Evolutionary conservation across 257 asterid genomes (phyloP).

Genomic region (Solanum gandarillasii): DNA sequence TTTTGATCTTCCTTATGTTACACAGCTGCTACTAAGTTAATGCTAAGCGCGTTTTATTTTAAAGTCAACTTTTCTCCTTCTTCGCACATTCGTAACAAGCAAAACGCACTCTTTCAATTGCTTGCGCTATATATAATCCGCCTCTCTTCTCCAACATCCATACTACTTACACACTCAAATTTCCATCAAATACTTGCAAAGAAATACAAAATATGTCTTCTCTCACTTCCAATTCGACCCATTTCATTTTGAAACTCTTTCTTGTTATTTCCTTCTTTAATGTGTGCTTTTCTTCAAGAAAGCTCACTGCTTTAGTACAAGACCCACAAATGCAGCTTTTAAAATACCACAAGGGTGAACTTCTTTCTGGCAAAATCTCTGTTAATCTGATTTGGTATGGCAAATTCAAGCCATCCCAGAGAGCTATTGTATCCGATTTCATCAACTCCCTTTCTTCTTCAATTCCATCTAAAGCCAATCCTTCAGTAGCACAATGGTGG

Average conservation of each 20-base stretch:
- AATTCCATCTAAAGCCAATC: not conserved
- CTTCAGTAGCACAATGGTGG: slow-evolving; percentile 39
- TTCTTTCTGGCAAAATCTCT: not conserved
- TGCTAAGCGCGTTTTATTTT: not conserved
- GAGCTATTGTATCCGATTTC: slow-evolving; percentile 7
- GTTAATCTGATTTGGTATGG: slow-evolving; percentile 17
- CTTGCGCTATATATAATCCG: not conserved
- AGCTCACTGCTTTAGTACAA: not conserved
- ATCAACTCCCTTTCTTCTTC: slow-evolving; percentile 29
- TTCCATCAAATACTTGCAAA: not conserved
- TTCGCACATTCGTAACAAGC: not conserved
- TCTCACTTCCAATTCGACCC: not conserved
- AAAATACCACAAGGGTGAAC: slow-evolving; percentile 17
- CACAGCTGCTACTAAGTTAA: too few relatives aligned
- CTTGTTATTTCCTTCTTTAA: not conserved
- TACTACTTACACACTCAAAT: not conserved
- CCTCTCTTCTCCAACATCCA: not conserved
- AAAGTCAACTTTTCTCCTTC: not conserved
- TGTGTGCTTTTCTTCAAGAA: not conserved
- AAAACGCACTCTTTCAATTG: not conserved
- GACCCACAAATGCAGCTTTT: slow-evolving; percentile 1
- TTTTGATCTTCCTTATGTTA: not conserved
- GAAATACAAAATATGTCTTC: not conserved
- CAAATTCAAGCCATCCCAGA: slow-evolving; percentile 9
- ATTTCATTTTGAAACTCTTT: not conserved